Percentiles rank a stretch among this genome's conserved stretches.
These are phyloP conservation scores for Aspergillus brasiliensis DNA, from an alignment of 2,329 filamentous ascomycete genomes.

Conservation along the genomic window DNA sequence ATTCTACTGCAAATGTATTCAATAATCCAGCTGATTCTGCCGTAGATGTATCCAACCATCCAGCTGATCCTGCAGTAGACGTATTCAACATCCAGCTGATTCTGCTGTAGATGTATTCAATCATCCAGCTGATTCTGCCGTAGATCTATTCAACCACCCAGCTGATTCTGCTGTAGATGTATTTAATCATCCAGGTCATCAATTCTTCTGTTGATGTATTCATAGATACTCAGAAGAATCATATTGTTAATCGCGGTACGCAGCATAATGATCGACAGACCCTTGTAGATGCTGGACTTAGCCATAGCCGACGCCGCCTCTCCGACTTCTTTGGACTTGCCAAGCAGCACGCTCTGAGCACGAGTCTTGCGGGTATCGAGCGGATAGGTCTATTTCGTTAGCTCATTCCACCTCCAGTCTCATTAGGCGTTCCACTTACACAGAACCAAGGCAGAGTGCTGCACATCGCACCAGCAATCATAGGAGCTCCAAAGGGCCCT, in stretches of 20 bases:
- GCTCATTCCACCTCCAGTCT: neutral
- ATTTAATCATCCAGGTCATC: constrained; percentile 36
- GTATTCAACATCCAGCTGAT: too few species aligned
- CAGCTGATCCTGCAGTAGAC: too few species aligned
- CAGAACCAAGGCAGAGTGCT: constrained; percentile 52
- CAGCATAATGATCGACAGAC: constrained; percentile 50
- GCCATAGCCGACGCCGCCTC: constrained; percentile 44
- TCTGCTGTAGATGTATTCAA: too few species aligned
- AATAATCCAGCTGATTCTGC: too few species aligned
- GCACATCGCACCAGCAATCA: constrained; percentile 49
- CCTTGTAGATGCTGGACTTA: constrained; percentile 50
- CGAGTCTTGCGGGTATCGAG: constrained; percentile 54
- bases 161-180: too few species aligned
- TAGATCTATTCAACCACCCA: too few species aligned
- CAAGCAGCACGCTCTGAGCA: constrained; percentile 49
- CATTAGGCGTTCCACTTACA: constrained; percentile 32
- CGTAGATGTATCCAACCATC: too few species aligned
- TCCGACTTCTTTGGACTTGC: constrained; percentile 44
- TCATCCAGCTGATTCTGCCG: too few species aligned
- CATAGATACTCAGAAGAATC: constrained; percentile 51
- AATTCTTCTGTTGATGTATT: constrained; percentile 49
- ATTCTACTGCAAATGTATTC: too few species aligned
- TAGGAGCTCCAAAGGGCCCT: constrained; percentile 46
- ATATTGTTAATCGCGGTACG: constrained; percentile 52
- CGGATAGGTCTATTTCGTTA: constrained; percentile 46